Conservation (phyloP, 768 basidiomycete genomes). For the Peribolospora baueri region DNA sequence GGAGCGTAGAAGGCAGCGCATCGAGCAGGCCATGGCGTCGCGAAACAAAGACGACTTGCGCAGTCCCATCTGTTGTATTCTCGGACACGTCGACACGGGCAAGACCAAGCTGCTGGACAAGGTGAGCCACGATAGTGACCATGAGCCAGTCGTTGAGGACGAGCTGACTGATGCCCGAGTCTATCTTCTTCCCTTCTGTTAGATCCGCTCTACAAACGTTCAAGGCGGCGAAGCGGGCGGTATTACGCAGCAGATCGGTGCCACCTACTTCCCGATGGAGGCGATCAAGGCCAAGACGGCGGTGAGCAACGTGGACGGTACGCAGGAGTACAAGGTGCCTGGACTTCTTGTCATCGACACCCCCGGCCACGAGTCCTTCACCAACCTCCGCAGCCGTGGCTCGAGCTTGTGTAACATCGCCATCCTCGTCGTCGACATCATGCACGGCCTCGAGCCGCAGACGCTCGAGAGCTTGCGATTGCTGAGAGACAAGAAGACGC, state of each 20-base stretch:
- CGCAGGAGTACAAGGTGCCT: slow-evolving; percentile 84
- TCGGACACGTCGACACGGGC: slow-evolving; percentile 98
- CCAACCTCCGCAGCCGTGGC: slow-evolving; percentile 80
- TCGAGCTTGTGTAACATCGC: slow-evolving; percentile 97
- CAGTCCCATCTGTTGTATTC: slow-evolving; percentile 92
- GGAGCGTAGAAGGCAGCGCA: slow-evolving; percentile 47
- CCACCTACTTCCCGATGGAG: slow-evolving; percentile 92
- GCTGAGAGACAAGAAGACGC: slow-evolving; percentile 76
- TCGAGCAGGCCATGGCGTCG: slow-evolving; percentile 62
- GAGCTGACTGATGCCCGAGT: not conserved
- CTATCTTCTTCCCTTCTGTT: slow-evolving; percentile 1
- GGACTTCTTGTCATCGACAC: slow-evolving; percentile 92
- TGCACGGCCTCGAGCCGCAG: slow-evolving; percentile 95
- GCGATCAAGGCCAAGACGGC: slow-evolving; percentile 80
- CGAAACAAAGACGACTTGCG: slow-evolving; percentile 71
- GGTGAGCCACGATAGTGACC: slow-evolving; percentile 24
- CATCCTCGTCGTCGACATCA: slow-evolving; percentile 95
- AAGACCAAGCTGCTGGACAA: slow-evolving; percentile 96
- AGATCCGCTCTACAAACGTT: slow-evolving; percentile 99
- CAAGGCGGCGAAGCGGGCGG: slow-evolving; percentile 99
- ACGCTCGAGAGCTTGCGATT: slow-evolving; percentile 86
- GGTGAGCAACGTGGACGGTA: slow-evolving; percentile 65
- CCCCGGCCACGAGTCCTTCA: slow-evolving; percentile 97
- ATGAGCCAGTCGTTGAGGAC: not conserved
- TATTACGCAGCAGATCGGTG: slow-evolving; percentile 98